phyloP scores from a whole-genome alignment of 2,329 filamentous ascomycete species.

The Trichocomaceae sp. region DNA sequence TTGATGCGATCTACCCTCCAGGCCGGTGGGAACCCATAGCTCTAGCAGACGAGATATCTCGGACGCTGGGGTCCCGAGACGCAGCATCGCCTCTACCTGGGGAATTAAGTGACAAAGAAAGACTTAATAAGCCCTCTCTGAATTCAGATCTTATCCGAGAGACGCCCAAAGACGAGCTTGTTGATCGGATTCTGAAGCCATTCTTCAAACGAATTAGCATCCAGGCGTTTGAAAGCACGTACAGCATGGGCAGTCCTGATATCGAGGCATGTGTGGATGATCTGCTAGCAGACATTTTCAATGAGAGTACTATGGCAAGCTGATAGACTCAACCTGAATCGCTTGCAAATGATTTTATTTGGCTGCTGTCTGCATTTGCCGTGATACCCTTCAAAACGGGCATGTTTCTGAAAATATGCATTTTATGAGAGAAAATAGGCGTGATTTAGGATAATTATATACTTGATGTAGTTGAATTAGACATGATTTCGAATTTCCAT shows the following conservation, averaged over 20 bases:
- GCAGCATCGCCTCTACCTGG: conserved; percentile 21
- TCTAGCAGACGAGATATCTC: conserved; percentile 76
- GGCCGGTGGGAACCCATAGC: conserved; percentile 62
- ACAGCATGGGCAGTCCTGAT: conserved; percentile 70
- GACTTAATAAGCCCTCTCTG: conserved; percentile 37
- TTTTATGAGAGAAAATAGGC: background rate
- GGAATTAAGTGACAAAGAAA: conserved; percentile 25
- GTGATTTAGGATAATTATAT: background rate
- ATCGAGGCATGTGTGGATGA: conserved; percentile 56
- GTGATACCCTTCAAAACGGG: background rate
- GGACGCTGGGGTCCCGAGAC: conserved; percentile 57
- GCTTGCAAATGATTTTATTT: background rate
- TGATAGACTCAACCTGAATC: conserved; percentile 14
- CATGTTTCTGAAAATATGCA: background rate
- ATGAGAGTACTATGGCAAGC: conserved; percentile 57
- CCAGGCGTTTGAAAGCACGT: conserved; percentile 85
- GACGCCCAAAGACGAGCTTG: conserved; percentile 54
- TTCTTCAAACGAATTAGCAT: conserved; percentile 93
- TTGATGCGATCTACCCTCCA: conserved; percentile 86
- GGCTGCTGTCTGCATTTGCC: background rate
- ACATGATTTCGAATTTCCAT: background rate
- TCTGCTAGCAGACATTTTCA: conserved; percentile 69
- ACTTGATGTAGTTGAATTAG: background rate
- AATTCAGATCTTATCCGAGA: conserved; percentile 45
- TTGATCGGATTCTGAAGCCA: conserved; percentile 71